phyloP scores from a whole-genome alignment of 2,329 filamentous ascomycete species.

The Geosmithia morbida region DNA sequence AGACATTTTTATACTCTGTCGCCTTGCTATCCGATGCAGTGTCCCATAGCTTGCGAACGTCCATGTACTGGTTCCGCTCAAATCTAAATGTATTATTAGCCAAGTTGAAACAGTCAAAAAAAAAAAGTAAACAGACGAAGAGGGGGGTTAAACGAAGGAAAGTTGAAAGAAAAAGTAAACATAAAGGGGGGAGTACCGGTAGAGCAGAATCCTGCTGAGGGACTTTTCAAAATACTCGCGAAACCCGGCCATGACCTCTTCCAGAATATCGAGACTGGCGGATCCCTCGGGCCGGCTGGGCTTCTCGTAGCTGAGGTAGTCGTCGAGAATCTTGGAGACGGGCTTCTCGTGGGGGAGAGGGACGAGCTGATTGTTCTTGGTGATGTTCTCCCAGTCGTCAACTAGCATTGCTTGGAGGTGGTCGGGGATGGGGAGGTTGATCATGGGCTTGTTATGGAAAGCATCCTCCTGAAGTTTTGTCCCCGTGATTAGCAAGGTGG shows the following conservation, averaged over 20 bases:
- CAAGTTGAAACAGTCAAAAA: neutral
- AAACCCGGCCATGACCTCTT: constrained; percentile 76
- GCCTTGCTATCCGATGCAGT: constrained; percentile 39
- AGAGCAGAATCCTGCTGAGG: constrained; percentile 77
- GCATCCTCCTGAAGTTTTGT: constrained; percentile 56
- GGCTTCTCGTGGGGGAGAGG: constrained; percentile 66
- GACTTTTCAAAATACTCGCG: constrained; percentile 91
- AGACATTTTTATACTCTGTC: constrained; percentile 54
- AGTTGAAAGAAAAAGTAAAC: neutral
- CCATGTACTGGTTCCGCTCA: constrained; percentile 76
- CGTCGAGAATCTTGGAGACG: constrained; percentile 63
- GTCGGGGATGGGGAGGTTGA: constrained; percentile 78
- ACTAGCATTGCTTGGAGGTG: constrained; percentile 84
- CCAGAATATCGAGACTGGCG: constrained; percentile 69
- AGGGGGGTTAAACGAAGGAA: neutral
- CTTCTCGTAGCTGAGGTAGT: constrained; percentile 61
- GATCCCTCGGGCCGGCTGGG: constrained; percentile 50
- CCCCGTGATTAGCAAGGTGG: neutral
- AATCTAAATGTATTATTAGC: constrained; percentile 42
- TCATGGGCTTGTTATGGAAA: constrained; percentile 71
- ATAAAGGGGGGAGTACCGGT: constrained; percentile 33
- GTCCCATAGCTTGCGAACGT: constrained; percentile 58
- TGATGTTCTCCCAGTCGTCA: constrained; percentile 98
- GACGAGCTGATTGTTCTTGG: constrained; percentile 84
- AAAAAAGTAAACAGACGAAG: neutral